These are phyloP conservation scores for Trypanosoma platydactyli DNA, from an alignment of 208 protist species.

Conservation along the genomic window DNA sequence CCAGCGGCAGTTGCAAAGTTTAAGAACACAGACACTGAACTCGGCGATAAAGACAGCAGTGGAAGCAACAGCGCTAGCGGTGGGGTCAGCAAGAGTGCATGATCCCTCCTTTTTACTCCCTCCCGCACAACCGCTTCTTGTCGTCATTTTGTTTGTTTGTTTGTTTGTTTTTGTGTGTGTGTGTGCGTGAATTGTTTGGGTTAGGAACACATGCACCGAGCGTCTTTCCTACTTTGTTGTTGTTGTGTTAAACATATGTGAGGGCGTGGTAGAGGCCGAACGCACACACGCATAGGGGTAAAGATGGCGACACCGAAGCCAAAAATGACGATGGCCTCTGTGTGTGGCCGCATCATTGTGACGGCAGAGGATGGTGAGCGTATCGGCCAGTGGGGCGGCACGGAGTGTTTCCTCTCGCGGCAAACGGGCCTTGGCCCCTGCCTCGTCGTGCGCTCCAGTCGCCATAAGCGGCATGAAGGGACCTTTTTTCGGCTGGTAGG, in stretches of 20 bases:
- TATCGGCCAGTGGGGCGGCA: constrained; percentile 81
- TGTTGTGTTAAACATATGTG: not conserved
- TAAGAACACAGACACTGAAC: not conserved
- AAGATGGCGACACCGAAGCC: constrained; percentile 32
- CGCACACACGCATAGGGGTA: constrained; percentile 1
- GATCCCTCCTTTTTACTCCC: not conserved
- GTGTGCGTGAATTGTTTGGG: not conserved
- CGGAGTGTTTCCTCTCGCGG: constrained; percentile 81
- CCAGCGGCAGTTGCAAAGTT: constrained; percentile 28
- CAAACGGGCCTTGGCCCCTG: constrained; percentile 72
- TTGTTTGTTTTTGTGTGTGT: not conserved
- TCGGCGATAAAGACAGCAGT: not conserved
- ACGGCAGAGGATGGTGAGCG: constrained; percentile 59
- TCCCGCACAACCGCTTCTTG: not conserved
- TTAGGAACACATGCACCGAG: not conserved
- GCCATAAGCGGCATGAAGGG: constrained; percentile 57
- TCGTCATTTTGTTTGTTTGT: not conserved
- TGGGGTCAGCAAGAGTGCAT: not conserved
- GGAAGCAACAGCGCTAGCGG: not conserved
- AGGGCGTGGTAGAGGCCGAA: not conserved
- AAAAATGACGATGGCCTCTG: constrained; percentile 58
- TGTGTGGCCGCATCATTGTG: constrained; percentile 64
- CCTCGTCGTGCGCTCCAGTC: constrained; percentile 70
- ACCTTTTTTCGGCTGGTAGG: constrained; percentile 70
- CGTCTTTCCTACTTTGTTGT: not conserved